phyloP scores from a whole-genome alignment of 305 asterid species.

The Rubia peregrina region DNA sequence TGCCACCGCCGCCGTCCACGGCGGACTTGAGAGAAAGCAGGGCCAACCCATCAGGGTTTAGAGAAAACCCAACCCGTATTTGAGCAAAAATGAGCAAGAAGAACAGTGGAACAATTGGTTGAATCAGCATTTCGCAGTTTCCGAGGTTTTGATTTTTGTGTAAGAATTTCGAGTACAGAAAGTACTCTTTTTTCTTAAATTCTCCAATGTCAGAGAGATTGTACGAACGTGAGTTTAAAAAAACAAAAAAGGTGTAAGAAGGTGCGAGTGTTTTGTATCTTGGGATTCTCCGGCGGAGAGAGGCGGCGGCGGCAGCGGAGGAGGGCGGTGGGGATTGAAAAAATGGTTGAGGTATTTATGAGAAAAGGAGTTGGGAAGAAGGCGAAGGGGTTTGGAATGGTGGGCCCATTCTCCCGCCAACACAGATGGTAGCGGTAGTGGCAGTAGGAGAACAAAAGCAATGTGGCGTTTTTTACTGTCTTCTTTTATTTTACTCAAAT shows the following conservation, averaged over 20 bases:
- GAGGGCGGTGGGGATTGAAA: constrained; percentile 13
- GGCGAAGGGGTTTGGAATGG: constrained; percentile 29
- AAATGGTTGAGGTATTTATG: constrained; percentile 51
- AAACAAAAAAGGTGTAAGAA: background rate
- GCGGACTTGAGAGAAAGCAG: constrained; percentile 79
- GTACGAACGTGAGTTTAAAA: background rate
- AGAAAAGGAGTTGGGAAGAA: constrained; percentile 36
- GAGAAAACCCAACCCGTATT: constrained; percentile 21
- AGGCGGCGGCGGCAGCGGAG: constrained; percentile 7
- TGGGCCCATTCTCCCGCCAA: constrained; percentile 41
- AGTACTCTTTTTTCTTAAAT: background rate
- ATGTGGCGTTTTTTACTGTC: constrained; percentile 19
- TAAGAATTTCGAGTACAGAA: background rate
- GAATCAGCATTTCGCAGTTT: constrained; percentile 20
- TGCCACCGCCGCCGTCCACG: constrained; percentile 42
- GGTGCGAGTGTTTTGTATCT: background rate
- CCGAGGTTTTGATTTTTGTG: background rate
- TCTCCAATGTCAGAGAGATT: constrained; percentile 1
- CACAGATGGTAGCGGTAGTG: constrained; percentile 13
- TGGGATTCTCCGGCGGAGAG: background rate
- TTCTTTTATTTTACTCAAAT: too few relatives aligned
- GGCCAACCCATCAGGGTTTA: constrained; percentile 73
- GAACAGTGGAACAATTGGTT: constrained; percentile 17
- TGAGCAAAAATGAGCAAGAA: constrained; percentile 21
- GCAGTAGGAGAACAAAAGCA: constrained; percentile 54